These are phyloP conservation scores for Blastomyces emzantsi DNA, from an alignment of 2,329 filamentous ascomycete genomes.

Conservation along the genomic window DNA sequence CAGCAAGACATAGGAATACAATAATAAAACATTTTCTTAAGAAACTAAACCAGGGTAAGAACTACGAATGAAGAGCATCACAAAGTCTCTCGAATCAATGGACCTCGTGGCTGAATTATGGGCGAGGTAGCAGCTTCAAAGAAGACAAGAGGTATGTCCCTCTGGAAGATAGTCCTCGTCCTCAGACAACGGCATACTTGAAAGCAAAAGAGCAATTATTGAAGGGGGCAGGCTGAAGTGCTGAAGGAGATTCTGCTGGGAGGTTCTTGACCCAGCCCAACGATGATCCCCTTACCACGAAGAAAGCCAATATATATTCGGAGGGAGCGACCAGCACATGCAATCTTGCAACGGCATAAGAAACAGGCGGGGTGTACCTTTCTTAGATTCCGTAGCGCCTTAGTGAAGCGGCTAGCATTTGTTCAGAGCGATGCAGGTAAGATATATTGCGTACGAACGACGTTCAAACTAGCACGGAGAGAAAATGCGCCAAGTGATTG, in stretches of 20 bases:
- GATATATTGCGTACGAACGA: background rate
- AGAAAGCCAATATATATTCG: background rate
- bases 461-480: background rate
- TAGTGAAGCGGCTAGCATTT: background rate
- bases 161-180: background rate
- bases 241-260: background rate
- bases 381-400: background rate
- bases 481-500: background rate
- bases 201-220: background rate
- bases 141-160: background rate
- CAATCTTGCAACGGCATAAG: background rate
- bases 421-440: background rate
- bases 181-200: background rate
- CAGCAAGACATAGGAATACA: background rate
- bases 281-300: no score
- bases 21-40: background rate
- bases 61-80: background rate
- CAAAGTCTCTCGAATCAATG: background rate
- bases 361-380: slow-evolving; percentile 1
- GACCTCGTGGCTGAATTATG: background rate
- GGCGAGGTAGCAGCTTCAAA: background rate
- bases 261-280: background rate
- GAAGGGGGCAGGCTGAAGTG: background rate
- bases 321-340: background rate
- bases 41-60: background rate